These are phyloP conservation scores for Arthrobotrys sphaeroides DNA, from an alignment of 2,329 filamentous ascomycete species.

Conservation along the genomic window DNA sequence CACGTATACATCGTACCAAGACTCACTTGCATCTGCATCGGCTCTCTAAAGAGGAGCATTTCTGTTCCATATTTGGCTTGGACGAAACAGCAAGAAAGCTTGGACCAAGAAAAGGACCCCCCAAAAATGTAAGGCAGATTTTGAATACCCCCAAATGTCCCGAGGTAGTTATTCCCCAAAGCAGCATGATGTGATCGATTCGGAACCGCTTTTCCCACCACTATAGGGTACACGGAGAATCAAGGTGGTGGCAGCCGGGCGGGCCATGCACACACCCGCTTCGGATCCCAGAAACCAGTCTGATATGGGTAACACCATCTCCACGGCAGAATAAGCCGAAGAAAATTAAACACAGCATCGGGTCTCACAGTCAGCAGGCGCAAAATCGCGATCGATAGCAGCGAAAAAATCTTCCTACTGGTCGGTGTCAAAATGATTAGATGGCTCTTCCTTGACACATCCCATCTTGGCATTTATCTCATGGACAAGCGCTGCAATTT, in stretches of 20 bases:
- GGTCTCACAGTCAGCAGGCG: background rate
- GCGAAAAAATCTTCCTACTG: conserved; percentile 50
- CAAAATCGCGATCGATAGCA: conserved; percentile 9
- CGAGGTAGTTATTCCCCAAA: background rate
- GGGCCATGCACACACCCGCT: conserved; percentile 28
- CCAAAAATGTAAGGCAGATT: background rate
- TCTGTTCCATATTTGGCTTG: background rate
- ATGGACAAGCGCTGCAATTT: background rate
- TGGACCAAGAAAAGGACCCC: conserved; percentile 9
- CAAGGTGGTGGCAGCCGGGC: conserved; percentile 45
- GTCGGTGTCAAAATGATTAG: background rate
- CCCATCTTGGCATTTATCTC: conserved; percentile 4
- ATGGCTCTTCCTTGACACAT: background rate
- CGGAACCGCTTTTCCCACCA: conserved; percentile 48
- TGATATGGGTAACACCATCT: conserved; percentile 21
- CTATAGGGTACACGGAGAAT: conserved; percentile 45
- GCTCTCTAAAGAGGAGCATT: background rate
- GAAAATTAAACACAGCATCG: conserved; percentile 5
- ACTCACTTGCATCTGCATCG: background rate
- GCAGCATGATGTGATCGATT: conserved; percentile 7
- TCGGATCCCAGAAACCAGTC: conserved; percentile 37
- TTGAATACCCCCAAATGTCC: background rate
- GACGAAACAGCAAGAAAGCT: conserved; percentile 10
- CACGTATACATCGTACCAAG: background rate
- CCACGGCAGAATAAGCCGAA: conserved; percentile 41